Evolutionary conservation across 192 early-diverging fungal species (phyloP), one percentile per base, ranked within the genome.

Genomic region (Glomus cerebriforme): DNA sequence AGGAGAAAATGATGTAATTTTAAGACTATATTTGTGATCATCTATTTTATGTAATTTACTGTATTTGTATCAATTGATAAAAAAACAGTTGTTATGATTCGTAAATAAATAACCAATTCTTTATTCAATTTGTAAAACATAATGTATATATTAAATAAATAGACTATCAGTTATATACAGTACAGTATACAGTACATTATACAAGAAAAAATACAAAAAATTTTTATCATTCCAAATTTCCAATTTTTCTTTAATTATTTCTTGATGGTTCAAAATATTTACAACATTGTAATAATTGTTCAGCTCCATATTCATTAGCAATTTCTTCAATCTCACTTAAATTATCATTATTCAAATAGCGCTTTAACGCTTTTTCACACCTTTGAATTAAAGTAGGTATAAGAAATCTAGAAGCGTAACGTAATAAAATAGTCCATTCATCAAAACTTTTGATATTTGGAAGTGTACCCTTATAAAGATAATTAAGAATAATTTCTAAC

Each of bases 211-310:
- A n/a, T n/a, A n/a, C n/a, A n/a, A n/a, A n/a, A n/a, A n/a, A n/a
- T n/a, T n/a, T n/a, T n/a, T n/a, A n/a, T n/a, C n/a, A n/a, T n/a
- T n/a, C n/a, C n/a, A n/a, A n/a, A n/a, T n/a, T n/a, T n/a, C n/a
- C n/a, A 43, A 43, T 43, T 43, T 10, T 43, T 10, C 10, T 12
- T 43, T 54, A 54, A 54, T 54, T 54, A 54, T 22, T 54, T 1
- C 13, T 54, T 15, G 47, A 3, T 54, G 47, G 47, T 54, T 54
- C 47, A 66, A 66, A 32, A 2, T 15, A 37, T 34, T 67, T 32
- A 34, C 65, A 67, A 67, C 32, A 67, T 67, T 6, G 3, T 34
- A 67, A 34, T 67, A 67, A 67, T 67, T 67, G 65, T 15, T 34
- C 31, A 22, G 65, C 31, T 6, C 65, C 65, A 34, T 9, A 34